Conservation (phyloP, 306 rosid genomes). For the Sicyos edulis region DNA sequence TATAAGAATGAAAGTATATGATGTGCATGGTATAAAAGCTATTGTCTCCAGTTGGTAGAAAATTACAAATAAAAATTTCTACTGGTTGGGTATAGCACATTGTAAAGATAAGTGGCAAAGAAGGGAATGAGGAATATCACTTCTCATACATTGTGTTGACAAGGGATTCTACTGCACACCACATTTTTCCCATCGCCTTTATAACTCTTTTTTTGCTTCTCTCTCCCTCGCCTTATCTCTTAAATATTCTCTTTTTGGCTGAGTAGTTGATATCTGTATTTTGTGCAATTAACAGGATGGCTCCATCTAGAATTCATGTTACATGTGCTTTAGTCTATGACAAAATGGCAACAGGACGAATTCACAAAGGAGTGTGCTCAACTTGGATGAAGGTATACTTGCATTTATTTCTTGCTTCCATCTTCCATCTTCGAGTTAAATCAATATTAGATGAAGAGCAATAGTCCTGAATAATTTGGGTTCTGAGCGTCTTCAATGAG, state of each 20-base stretch:
- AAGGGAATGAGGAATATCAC: too few species aligned
- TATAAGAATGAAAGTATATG: too few species aligned
- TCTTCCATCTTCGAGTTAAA: neutral
- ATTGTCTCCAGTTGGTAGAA: too few species aligned
- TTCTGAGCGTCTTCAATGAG: constrained; percentile 7
- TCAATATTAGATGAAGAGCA: neutral
- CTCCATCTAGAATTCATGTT: constrained; percentile 76
- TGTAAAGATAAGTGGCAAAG: neutral
- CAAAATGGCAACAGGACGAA: constrained; percentile 71
- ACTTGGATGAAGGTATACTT: constrained; percentile 94
- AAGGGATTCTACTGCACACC: neutral
- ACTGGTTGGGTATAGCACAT: neutral
- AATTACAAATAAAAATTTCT: too few species aligned
- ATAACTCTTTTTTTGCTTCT: neutral
- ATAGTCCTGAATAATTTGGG: neutral
- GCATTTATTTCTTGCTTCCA: constrained; percentile 17
- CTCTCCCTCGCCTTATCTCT: too few species aligned
- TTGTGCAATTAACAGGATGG: constrained; percentile 49
- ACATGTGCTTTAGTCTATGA: constrained; percentile 88
- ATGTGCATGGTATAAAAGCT: too few species aligned
- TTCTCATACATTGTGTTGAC: neutral
- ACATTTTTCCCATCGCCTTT: neutral
- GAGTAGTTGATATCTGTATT: constrained; percentile 6
- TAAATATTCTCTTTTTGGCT: neutral
- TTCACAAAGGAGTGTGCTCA: constrained; percentile 86